A percentile compares a stretch with the other conserved stretches of the same genome.
Evolutionary conservation across 108 stramenopile species (phyloP).

Genomic region (Nitzschia sp.): DNA sequence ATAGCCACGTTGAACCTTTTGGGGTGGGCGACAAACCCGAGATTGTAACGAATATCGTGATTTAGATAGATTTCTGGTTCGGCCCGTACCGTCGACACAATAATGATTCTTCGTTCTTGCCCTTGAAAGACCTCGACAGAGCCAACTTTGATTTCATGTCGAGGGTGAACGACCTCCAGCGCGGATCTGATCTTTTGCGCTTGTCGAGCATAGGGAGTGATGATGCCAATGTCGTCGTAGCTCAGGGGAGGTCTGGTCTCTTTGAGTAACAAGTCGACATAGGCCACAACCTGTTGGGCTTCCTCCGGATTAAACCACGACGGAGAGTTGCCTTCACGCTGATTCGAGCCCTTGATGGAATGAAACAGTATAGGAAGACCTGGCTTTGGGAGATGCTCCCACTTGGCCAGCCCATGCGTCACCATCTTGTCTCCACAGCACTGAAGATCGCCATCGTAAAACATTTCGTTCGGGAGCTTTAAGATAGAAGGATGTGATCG

Average conservation of each 20-base stretch:
- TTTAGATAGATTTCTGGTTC: slow-evolving; percentile 42
- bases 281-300: slow-evolving; percentile 59
- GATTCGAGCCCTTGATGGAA: slow-evolving; percentile 64
- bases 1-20: slow-evolving; percentile 89
- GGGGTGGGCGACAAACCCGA: slow-evolving; percentile 84
- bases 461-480: slow-evolving; percentile 56
- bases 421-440: slow-evolving; percentile 38
- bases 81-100: slow-evolving; percentile 82
- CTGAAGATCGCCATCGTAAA: slow-evolving; percentile 57
- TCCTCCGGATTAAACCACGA: slow-evolving; percentile 89
- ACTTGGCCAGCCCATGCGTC: slow-evolving; percentile 41
- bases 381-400: slow-evolving; percentile 62
- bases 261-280: slow-evolving; percentile 60
- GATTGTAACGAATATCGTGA: slow-evolving; percentile 60
- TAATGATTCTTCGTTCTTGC: slow-evolving; percentile 73
- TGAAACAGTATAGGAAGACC: slow-evolving; percentile 70
- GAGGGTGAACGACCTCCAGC: slow-evolving; percentile 23
- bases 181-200: slow-evolving; percentile 64
- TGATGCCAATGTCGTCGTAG: slow-evolving; percentile 65
- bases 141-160: slow-evolving; percentile 67
- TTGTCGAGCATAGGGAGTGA: slow-evolving; percentile 67
- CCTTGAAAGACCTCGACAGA: slow-evolving; percentile 90
- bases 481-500: slow-evolving; percentile 69
- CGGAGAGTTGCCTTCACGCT: slow-evolving; percentile 69
- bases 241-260: slow-evolving; percentile 38